Base-by-base conservation (phyloP, 1,284 basidiomycete species). In the Tetrapyrgos nigripes region DNA sequence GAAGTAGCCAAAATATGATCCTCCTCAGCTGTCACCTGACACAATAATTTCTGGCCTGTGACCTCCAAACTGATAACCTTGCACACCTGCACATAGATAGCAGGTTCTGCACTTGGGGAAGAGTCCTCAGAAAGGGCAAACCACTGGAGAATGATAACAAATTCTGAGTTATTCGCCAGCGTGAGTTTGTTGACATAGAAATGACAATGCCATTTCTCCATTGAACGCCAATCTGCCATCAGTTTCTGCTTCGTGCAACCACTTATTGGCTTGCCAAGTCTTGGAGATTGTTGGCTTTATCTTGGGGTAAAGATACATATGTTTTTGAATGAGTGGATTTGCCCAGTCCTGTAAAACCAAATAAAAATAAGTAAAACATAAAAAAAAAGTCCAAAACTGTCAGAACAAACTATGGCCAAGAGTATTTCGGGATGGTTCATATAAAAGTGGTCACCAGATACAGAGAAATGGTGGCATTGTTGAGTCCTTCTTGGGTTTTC, bases 341-440 rank as follows among this genome's bases (percentile, higher is more conserved):
- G 70, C 65, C 63, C 68, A 77, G 47, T 77, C 74, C 75, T 77
- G 37, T n/a, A n/a, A n/a, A n/a, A n/a, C n/a, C n/a, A n/a, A 40
- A 40, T 40, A 40, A 40, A 40, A 40, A 40, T 17, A n/a, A n/a
- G 13, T 33, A 8, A 33, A 40, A 40, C 6, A n/a, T n/a, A n/a
- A n/a, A n/a, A n/a, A n/a, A n/a, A n/a, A n/a, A n/a, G n/a, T n/a
- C n/a, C n/a, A n/a, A n/a, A n/a, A n/a, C n/a, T n/a, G n/a, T 33
- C 5, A 19, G 8, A 50, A 33, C 66, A n/a, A 56, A 76, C 73
- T 59, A 71, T 53, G 0, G 62, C 58, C 43, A 75, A 31, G 11
- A 70, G 48, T 21, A 66, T 57, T 9, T 56, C 33, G 5, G 70
- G 67, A 54, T 68, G 60, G 50, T 71, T 76, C 56, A 71, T 66